A percentile compares a stretch with the other conserved stretches of the same genome.
Conservation (phyloP, 257 asterid species). For the Nicotiana tabacum region DNA sequence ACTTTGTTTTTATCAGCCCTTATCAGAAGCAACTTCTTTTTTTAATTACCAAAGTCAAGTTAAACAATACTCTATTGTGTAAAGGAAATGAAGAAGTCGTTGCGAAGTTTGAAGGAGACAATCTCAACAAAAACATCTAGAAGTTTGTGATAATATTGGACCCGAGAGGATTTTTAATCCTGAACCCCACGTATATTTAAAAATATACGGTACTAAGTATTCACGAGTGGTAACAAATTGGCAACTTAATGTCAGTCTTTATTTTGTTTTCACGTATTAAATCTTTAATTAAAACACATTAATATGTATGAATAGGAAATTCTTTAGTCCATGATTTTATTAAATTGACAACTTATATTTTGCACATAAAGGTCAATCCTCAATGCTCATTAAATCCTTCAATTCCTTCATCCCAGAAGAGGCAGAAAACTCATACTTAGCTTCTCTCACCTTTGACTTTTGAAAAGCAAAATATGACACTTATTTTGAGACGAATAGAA, state of each 20-base stretch:
- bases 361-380: background rate
- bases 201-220: background rate
- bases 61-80: too few relatives aligned
- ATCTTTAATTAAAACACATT: background rate
- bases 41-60: background rate
- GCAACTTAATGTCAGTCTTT: too few relatives aligned
- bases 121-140: background rate
- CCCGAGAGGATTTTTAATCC: background rate
- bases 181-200: background rate
- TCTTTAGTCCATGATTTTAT: background rate
- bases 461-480: too few relatives aligned
- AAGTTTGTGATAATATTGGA: background rate
- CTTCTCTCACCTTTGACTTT: too few relatives aligned
- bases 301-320: background rate
- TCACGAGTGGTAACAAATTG: background rate
- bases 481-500: too few relatives aligned
- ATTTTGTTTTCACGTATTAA: background rate
- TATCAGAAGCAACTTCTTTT: background rate
- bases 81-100: too few relatives aligned
- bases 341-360: background rate
- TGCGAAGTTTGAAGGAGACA: background rate
- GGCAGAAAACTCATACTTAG: too few relatives aligned
- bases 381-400: background rate
- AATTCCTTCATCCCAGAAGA: background rate
- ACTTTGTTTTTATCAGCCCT: too few relatives aligned